A percentile compares a stretch with the other conserved stretches of the same genome.
Evolutionary conservation across 148 eudicot species (phyloP).

Genomic region (Cornus suecica): DNA sequence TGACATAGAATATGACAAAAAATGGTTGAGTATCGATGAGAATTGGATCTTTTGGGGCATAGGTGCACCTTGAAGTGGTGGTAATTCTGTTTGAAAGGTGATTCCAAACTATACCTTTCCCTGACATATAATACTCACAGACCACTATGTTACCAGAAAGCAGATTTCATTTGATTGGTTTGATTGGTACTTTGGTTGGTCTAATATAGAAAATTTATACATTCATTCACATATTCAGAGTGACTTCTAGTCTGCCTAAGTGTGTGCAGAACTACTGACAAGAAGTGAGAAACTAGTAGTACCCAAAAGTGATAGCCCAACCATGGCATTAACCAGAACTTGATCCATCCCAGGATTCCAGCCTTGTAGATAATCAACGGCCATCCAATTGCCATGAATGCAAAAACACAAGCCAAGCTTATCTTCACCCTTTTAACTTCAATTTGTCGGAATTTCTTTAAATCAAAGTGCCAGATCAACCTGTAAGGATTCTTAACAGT

Average conservation of each 20-base stretch:
- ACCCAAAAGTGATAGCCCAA: slow-evolving; percentile 99
- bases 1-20: no score
- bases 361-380: slow-evolving; percentile 72
- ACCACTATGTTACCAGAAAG: neutral
- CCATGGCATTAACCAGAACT: slow-evolving; percentile 99
- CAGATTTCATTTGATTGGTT: neutral
- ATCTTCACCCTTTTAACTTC: slow-evolving; percentile 76
- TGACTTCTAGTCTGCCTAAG: neutral
- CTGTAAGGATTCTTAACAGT: slow-evolving; percentile 30
- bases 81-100: neutral
- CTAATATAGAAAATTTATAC: neutral
- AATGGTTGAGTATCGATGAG: no score
- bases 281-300: slow-evolving; percentile 17
- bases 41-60: no score
- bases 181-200: neutral
- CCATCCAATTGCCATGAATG: slow-evolving; percentile 85
- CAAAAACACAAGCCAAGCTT: slow-evolving; percentile 85
- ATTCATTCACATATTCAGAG: neutral
- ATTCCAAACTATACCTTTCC: neutral
- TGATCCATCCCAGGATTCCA: slow-evolving; percentile 86
- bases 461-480: slow-evolving; percentile 69
- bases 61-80: no score
- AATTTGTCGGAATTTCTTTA: slow-evolving; percentile 69
- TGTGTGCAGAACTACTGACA: neutral
- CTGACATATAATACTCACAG: neutral